Evolutionary conservation across 164 flowering plant genomes (phyloP).

Genomic region (Vitis riparia): DNA sequence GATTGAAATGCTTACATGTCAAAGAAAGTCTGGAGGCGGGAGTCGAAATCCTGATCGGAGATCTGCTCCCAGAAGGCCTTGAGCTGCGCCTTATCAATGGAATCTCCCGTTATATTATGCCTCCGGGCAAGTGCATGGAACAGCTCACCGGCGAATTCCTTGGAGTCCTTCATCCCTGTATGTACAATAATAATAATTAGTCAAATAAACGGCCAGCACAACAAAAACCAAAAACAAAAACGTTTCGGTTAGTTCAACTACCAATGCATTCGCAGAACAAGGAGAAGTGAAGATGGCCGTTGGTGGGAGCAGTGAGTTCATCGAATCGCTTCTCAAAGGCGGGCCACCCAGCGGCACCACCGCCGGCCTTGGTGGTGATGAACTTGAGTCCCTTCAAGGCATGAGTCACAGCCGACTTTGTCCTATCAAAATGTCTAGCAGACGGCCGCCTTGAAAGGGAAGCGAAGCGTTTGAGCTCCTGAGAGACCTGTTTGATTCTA

Average conservation of each 20-base stretch:
- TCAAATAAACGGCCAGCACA: too few relatives aligned
- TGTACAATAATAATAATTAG: neutral
- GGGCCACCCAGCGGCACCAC: slow-evolving; percentile 64
- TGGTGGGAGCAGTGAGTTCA: slow-evolving; percentile 26
- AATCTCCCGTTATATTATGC: slow-evolving; percentile 23
- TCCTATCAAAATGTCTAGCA: slow-evolving; percentile 45
- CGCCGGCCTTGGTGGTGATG: slow-evolving; percentile 63
- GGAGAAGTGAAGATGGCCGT: slow-evolving; percentile 35
- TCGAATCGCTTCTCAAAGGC: slow-evolving; percentile 40
- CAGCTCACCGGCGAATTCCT: slow-evolving; percentile 43
- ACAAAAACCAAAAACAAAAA: neutral
- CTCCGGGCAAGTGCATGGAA: slow-evolving; percentile 35
- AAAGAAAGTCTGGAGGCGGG: slow-evolving; percentile 48
- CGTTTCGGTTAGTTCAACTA: neutral
- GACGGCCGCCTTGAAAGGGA: slow-evolving; percentile 33
- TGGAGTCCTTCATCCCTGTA: slow-evolving; percentile 50
- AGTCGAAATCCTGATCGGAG: slow-evolving; percentile 56
- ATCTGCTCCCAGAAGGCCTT: slow-evolving; percentile 42
- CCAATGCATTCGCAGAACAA: slow-evolving; percentile 47
- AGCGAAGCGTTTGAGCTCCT: slow-evolving; percentile 58
- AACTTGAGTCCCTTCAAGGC: slow-evolving; percentile 91
- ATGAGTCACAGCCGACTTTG: slow-evolving; percentile 73
- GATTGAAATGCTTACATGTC: slow-evolving; percentile 33
- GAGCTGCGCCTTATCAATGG: slow-evolving; percentile 36
- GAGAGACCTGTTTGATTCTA: slow-evolving; percentile 52